Conservation (phyloP, 495 filamentous ascomycete genomes). For the Penicillium angulare region DNA sequence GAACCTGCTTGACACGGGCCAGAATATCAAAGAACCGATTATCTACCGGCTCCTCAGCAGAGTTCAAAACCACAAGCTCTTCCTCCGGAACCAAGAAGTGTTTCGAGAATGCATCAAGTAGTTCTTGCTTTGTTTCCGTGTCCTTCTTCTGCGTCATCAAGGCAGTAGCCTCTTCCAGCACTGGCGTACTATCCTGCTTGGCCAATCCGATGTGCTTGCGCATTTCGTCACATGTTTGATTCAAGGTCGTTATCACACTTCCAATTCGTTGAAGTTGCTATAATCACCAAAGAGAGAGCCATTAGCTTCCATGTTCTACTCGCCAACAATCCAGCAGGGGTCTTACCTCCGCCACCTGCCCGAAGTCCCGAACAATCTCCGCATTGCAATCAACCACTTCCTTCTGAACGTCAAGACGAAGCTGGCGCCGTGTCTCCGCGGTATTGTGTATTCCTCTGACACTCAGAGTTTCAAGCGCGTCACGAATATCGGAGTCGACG, state of each 20-base stretch:
- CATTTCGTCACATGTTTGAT: conserved; percentile 79
- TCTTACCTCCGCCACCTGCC: conserved; percentile 81
- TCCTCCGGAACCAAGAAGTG: conserved; percentile 85
- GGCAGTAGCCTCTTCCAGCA: conserved; percentile 74
- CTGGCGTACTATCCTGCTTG: conserved; percentile 68
- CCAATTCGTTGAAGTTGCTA: conserved; percentile 89
- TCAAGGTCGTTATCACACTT: conserved; percentile 70
- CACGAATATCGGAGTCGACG: conserved; percentile 86
- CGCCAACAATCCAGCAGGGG: neutral
- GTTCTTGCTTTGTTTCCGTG: conserved; percentile 79
- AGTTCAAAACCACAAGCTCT: conserved; percentile 69
- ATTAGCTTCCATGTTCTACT: conserved; percentile 9
- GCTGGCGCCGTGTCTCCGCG: conserved; percentile 71
- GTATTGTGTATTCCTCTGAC: conserved; percentile 69
- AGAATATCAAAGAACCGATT: conserved; percentile 82
- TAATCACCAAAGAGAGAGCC: neutral
- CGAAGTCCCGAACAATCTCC: conserved; percentile 86
- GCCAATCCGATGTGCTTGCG: conserved; percentile 71
- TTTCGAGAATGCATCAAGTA: conserved; percentile 77
- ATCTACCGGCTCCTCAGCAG: conserved; percentile 75
- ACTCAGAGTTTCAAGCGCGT: conserved; percentile 78
- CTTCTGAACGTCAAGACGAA: conserved; percentile 83
- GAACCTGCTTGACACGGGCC: conserved; percentile 80
- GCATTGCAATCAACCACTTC: conserved; percentile 94
- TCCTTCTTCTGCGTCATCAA: conserved; percentile 74